A percentile compares a stretch with the other conserved stretches of the same genome.
Evolutionary conservation across 2,329 filamentous ascomycete genomes (phyloP).

Genomic region (Mycosphaerella sp.): DNA sequence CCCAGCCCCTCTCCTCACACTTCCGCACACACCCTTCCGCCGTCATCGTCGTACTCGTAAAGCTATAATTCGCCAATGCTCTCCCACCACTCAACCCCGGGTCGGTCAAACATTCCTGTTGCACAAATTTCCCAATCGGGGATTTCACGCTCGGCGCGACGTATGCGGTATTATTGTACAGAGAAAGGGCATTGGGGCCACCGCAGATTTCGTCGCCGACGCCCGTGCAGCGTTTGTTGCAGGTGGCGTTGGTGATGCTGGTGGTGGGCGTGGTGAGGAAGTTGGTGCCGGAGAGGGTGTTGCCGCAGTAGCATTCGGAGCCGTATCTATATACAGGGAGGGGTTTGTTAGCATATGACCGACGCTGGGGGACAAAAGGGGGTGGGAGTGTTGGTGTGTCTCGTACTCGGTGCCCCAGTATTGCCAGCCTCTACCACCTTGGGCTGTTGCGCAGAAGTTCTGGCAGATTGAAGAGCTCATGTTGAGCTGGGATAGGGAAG

Average conservation of each 20-base stretch:
- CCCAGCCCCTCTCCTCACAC: constrained; percentile 26
- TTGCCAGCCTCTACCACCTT: constrained; percentile 19
- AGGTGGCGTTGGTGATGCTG: constrained; percentile 20
- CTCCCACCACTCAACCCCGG: constrained; percentile 16
- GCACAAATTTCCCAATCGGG: constrained; percentile 23
- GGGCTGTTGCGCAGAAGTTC: constrained; percentile 21
- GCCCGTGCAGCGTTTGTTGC: constrained; percentile 27
- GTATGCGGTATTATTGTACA: constrained; percentile 25
- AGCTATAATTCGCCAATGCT: constrained; percentile 18
- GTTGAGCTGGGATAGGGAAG: constrained; percentile 14
- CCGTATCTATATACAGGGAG: constrained; percentile 16
- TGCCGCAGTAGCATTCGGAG: constrained; percentile 32
- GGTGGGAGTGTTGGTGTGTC: no score
- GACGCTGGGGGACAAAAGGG: no score
- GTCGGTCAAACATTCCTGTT: constrained; percentile 25
- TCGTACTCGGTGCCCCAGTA: constrained; percentile 29
- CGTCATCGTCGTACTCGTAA: constrained; percentile 20
- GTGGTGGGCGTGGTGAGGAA: constrained; percentile 16
- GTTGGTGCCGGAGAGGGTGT: constrained; percentile 11
- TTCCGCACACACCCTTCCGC: constrained; percentile 29
- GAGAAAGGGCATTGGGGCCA: constrained; percentile 25
- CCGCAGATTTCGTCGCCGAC: constrained; percentile 28
- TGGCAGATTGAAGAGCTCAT: constrained; percentile 30
- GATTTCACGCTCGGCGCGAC: constrained; percentile 17
- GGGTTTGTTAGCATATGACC: neutral